Conservation (phyloP, 495 filamentous ascomycete genomes). For the Penicillium alfredii region DNA sequence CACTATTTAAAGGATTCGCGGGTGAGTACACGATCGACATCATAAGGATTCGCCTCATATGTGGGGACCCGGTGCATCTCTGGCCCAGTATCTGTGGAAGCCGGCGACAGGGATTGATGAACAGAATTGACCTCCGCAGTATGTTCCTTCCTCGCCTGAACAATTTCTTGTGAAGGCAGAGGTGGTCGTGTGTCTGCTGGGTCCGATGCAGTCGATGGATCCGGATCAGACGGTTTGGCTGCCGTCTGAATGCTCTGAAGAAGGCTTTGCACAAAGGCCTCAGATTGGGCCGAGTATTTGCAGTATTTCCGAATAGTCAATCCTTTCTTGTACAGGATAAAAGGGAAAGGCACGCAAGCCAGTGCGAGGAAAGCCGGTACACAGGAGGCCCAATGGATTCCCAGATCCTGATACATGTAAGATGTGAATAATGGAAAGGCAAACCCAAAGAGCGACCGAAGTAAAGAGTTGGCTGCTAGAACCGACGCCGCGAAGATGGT, state of each 20-base stretch:
- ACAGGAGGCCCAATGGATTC: conserved; percentile 66
- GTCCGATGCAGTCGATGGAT: conserved; percentile 5
- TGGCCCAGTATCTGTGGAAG: conserved; percentile 13
- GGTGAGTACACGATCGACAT: conserved; percentile 28
- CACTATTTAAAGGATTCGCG: conserved; percentile 25
- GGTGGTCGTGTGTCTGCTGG: conserved; percentile 5
- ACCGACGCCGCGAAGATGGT: conserved; percentile 69
- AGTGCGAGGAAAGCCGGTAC: conserved; percentile 66
- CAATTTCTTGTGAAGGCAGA: conserved; percentile 1
- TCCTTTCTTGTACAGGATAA: conserved; percentile 67
- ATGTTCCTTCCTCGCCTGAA: too few species aligned
- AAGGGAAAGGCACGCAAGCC: conserved; percentile 66
- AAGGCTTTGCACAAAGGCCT: conserved; percentile 26
- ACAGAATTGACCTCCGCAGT: conserved; percentile 4
- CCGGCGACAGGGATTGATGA: conserved; percentile 10
- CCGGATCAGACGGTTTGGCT: not conserved
- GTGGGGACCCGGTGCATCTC: conserved; percentile 15
- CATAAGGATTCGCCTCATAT: conserved; percentile 28
- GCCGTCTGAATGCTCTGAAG: conserved; percentile 5
- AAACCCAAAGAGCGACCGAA: conserved; percentile 59
- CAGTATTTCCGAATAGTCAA: conserved; percentile 53
- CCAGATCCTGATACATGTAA: conserved; percentile 60
- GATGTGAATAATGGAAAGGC: conserved; percentile 72
- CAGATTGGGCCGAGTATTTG: conserved; percentile 55
- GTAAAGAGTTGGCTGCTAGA: conserved; percentile 61